A percentile compares a stretch with the other conserved stretches of the same genome.
Evolutionary conservation across 108 stramenopile genomes (phyloP).

Genomic region (Discostella pseudostelligera): DNA sequence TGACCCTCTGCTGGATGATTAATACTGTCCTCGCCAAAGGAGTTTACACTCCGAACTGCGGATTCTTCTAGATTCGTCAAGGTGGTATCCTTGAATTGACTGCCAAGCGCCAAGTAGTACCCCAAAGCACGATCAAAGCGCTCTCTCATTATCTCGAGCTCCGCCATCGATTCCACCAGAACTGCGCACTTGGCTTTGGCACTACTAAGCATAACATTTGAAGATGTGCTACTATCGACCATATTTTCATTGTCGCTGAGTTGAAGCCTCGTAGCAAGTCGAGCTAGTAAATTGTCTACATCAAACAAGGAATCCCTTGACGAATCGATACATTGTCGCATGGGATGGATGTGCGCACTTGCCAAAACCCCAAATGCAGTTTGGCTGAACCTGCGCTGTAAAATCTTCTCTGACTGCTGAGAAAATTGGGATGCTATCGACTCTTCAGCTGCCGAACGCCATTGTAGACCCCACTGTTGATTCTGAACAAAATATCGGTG

Average conservation of each 20-base stretch:
- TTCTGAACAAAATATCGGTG: conserved; percentile 43
- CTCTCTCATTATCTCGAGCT: conserved; percentile 71
- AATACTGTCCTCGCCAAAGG: conserved; percentile 3
- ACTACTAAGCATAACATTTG: conserved; percentile 21
- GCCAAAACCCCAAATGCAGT: conserved; percentile 43
- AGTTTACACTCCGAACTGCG: conserved; percentile 45
- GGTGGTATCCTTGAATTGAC: conserved; percentile 37
- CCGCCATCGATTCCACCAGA: conserved; percentile 60
- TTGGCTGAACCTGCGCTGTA: conserved; percentile 43
- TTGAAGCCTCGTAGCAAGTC: conserved; percentile 22
- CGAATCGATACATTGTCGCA: conserved; percentile 37
- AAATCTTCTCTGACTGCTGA: conserved; percentile 37
- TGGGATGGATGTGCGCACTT: conserved; percentile 13
- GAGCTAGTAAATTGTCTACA: conserved; percentile 22
- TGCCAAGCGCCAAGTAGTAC: conserved; percentile 64
- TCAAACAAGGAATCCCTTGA: conserved; percentile 41
- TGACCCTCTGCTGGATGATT: conserved; percentile 8
- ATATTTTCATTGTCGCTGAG: neutral
- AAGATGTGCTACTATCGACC: conserved; percentile 2
- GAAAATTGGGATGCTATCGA: conserved; percentile 14
- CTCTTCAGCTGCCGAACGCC: conserved; percentile 13
- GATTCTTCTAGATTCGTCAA: conserved; percentile 43
- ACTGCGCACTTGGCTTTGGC: conserved; percentile 18
- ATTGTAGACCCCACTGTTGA: conserved; percentile 11
- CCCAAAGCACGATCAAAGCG: conserved; percentile 59